Conservation (phyloP, 345 rosid species). For the Erysimum cheiranthoides region DNA sequence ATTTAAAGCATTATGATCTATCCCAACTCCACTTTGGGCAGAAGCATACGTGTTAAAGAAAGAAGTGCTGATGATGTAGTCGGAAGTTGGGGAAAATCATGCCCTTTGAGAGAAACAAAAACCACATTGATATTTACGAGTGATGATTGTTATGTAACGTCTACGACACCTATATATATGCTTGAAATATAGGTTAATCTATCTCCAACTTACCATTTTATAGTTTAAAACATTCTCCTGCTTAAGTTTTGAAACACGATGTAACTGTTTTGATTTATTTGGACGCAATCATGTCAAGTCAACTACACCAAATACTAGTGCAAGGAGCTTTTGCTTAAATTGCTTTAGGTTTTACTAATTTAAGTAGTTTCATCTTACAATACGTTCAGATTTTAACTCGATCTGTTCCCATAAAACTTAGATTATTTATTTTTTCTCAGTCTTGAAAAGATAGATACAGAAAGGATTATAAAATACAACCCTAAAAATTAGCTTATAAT, state of each 20-base stretch:
- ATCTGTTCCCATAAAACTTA: not conserved
- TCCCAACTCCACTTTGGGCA: constrained; percentile 30
- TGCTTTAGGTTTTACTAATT: not conserved
- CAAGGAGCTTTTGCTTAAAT: not conserved
- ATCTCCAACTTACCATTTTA: not conserved
- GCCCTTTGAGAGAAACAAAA: not conserved
- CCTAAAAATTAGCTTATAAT: not conserved
- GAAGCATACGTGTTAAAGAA: constrained; percentile 14
- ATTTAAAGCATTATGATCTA: constrained; percentile 14
- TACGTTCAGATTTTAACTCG: not conserved
- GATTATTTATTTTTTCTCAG: not conserved
- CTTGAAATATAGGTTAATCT: not conserved
- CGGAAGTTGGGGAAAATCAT: constrained; percentile 26
- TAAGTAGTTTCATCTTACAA: not conserved
- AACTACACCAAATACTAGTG: not conserved
- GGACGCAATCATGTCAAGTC: not conserved
- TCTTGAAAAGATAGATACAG: not conserved
- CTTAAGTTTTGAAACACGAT: not conserved
- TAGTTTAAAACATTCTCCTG: constrained; percentile 11
- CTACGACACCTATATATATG: constrained; percentile 12
- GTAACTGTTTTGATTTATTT: constrained; percentile 8
- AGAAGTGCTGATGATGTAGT: constrained; percentile 27
- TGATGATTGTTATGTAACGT: constrained; percentile 38
- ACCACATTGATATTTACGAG: constrained; percentile 11
- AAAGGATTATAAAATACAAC: not conserved